Evolutionary conservation across 2,329 filamentous ascomycete species (phyloP).

Genomic region (Hymenoscyphus infarciens): DNA sequence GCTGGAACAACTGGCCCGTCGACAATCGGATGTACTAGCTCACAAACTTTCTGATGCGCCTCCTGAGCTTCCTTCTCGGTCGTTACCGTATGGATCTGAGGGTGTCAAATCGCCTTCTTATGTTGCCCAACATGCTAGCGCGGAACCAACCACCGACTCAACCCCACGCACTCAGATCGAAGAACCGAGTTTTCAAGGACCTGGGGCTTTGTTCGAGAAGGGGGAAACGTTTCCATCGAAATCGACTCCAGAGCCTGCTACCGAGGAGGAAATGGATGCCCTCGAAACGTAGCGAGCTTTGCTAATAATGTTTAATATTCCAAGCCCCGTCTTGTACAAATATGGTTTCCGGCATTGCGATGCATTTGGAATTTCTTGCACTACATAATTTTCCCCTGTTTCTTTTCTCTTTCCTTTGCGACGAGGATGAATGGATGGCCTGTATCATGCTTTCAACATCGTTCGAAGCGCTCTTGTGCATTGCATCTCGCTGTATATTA

Average conservation of each 20-base stretch:
- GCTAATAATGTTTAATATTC: constrained; percentile 21
- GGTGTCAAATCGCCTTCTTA: constrained; percentile 44
- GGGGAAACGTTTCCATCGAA: constrained; percentile 42
- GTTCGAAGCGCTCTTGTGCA: neutral
- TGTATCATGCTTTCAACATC: neutral
- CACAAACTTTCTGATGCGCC: constrained; percentile 45
- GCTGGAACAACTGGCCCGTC: constrained; percentile 65
- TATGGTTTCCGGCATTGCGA: neutral
- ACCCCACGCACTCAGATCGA: constrained; percentile 34
- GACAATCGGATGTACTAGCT: constrained; percentile 61
- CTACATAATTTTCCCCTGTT: neutral
- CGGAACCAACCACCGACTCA: constrained; percentile 10
- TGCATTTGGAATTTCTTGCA: neutral
- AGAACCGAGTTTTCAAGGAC: constrained; percentile 48
- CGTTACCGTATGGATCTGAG: constrained; percentile 53
- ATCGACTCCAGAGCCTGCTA: constrained; percentile 35
- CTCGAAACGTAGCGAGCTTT: constrained; percentile 25
- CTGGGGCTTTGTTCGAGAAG: constrained; percentile 50
- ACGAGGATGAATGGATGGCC: neutral
- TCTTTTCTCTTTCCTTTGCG: neutral
- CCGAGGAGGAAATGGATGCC: constrained; percentile 35
- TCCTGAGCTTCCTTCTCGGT: constrained; percentile 45
- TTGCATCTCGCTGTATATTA: neutral
- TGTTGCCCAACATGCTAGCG: constrained; percentile 37
- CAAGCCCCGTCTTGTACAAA: constrained; percentile 20